Evolutionary conservation across 768 basidiomycete genomes (phyloP), one percentile per base, ranked within the genome.

Genomic region (Aureoboletus auriporus): DNA sequence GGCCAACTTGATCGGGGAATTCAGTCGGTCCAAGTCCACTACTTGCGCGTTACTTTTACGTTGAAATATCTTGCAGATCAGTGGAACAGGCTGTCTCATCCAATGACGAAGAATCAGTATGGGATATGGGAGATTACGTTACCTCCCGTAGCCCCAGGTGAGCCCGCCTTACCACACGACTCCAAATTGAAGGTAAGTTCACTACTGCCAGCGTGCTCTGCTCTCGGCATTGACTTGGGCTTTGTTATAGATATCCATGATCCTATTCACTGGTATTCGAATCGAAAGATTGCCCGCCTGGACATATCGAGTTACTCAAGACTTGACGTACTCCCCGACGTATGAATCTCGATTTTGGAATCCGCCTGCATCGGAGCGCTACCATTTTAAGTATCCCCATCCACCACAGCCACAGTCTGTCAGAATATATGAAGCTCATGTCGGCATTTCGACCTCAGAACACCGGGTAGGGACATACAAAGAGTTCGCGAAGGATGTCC

Each of bases 321-420:
- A 99, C 64, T 72, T 98, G 49, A 65, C 70, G 41, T 81, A 91
- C 37, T 98, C 96, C 14, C 89, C 93, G 12, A 78, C 89, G 6
- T 99, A 95, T 66, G 96, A 99, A 52, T 90, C 92, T 16, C 84
- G 91, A n/a, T 96, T 99, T 70, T 99, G 96, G 96, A 97, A 98
- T 66, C 96, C 96, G 1, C 84, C 91, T 16, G 61, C 71, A 35
- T 70, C 76, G 23, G 72, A 89, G 54, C 71, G 63, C 41, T 96
- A 97, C 72, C 72, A 74, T 27, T 95, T 95, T 73, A 95, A 92
- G 65, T 75, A 97, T 64, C 50, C 77, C 39, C 75, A 79, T 9
- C 91, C 90, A 10, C 74, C 79, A 0, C 79, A 82, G 50, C 84
- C 86, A 11, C 70, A 71, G 14, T 76, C 83, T 31, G 64, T 83